These are phyloP conservation scores for Sporothrix phasma DNA, from an alignment of 2,329 filamentous ascomycete genomes.

Conservation along the genomic window DNA sequence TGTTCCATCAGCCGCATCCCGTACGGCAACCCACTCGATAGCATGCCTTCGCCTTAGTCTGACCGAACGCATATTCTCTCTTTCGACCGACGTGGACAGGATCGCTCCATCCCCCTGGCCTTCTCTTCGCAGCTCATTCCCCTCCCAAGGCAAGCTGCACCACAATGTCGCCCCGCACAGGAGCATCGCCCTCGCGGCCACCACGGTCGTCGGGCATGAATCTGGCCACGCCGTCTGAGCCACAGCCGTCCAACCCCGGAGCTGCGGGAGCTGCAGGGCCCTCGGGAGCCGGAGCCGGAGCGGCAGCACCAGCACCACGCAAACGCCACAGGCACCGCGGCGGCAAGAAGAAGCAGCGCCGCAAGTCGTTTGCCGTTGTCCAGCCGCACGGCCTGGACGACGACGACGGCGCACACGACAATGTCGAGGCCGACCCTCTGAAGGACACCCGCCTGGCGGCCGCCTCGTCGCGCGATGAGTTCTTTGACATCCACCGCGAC, in stretches of 20 bases:
- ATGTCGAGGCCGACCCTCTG: conserved; percentile 39
- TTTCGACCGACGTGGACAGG: background rate
- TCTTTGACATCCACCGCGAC: conserved; percentile 35
- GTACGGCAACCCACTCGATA: conserved; percentile 6
- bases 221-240: background rate
- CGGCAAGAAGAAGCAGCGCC: conserved; percentile 71
- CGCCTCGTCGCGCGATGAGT: conserved; percentile 27
- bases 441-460: conserved; percentile 21
- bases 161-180: background rate
- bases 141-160: background rate
- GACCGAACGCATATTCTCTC: background rate
- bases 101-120: no score
- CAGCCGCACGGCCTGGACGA: background rate
- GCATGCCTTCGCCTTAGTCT: conserved; percentile 10
- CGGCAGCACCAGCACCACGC: conserved; percentile 23
- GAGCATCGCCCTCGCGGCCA: background rate
- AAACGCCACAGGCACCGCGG: conserved; percentile 66
- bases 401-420: conserved; percentile 32
- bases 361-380: conserved; percentile 66
- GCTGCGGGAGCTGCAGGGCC: background rate
- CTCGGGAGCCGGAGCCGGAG: background rate
- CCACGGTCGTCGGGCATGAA: background rate
- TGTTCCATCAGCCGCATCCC: background rate
- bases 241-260: background rate
- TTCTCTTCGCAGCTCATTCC: background rate